phyloP scores from a whole-genome alignment of 352 stramenopile genomes.

The Globisporangium megalacanthum region DNA sequence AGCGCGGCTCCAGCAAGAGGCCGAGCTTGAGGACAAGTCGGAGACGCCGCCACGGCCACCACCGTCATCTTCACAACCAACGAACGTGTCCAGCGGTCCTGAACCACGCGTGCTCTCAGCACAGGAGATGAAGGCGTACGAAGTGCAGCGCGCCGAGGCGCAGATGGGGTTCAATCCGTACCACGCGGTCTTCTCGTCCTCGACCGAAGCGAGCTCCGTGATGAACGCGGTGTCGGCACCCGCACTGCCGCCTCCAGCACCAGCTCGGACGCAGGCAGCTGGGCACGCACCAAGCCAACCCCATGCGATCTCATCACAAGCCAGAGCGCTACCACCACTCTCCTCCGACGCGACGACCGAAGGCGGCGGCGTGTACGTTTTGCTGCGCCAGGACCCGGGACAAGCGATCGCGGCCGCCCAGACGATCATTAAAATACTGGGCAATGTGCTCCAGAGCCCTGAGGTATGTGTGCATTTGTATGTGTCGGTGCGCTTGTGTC shows the following conservation, averaged over 20 bases:
- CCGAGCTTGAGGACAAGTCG: constrained; percentile 37
- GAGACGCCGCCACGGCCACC: constrained; percentile 16
- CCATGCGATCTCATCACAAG: not conserved
- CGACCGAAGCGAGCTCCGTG: constrained; percentile 38
- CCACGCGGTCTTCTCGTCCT: constrained; percentile 58
- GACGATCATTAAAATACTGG: constrained; percentile 68
- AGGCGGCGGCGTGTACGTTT: constrained; percentile 47
- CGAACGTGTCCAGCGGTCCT: constrained; percentile 2
- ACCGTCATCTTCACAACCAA: constrained; percentile 9
- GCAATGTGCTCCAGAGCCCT: constrained; percentile 57
- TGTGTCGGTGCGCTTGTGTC: not conserved
- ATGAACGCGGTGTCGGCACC: constrained; percentile 43
- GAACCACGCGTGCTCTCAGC: constrained; percentile 36
- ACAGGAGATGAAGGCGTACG: constrained; percentile 58
- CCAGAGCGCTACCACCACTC: not conserved
- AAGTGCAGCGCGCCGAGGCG: constrained; percentile 44
- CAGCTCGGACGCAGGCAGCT: constrained; percentile 8
- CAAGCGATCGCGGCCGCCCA: constrained; percentile 48
- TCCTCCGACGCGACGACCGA: constrained; percentile 8
- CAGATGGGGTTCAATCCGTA: constrained; percentile 77
- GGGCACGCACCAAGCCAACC: constrained; percentile 1
- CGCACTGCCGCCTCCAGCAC: constrained; percentile 12
- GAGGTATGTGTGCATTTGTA: constrained; percentile 23
- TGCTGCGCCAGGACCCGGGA: constrained; percentile 47
- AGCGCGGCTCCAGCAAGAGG: constrained; percentile 42